Conservation (phyloP, 306 rosid genomes). For the Quercus variabilis region DNA sequence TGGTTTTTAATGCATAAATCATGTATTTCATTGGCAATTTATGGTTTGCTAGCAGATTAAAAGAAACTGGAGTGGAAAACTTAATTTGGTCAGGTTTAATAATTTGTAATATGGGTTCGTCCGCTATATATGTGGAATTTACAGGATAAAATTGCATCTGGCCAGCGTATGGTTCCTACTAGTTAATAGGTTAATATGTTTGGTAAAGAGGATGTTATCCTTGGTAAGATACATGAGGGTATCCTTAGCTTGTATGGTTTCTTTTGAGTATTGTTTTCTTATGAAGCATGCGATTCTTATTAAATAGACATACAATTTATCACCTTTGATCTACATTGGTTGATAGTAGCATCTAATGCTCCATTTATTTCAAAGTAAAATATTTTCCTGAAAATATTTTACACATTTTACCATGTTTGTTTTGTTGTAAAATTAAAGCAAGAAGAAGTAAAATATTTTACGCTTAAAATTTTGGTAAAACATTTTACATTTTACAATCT, state of each 20-base stretch:
- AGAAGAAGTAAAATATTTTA: too few species aligned
- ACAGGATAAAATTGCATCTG: neutral
- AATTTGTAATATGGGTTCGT: neutral
- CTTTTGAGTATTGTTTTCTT: neutral
- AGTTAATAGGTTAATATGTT: neutral
- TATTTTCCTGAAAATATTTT: too few species aligned
- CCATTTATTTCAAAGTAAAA: too few species aligned
- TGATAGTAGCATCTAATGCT: too few species aligned
- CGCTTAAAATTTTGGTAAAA: too few species aligned
- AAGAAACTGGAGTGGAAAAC: neutral
- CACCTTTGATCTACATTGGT: too few species aligned
- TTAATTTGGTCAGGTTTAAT: neutral
- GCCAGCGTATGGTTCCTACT: neutral
- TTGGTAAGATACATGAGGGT: neutral
- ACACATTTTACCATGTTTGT: too few species aligned
- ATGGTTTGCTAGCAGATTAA: too few species aligned
- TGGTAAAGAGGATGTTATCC: neutral
- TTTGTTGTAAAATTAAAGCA: too few species aligned
- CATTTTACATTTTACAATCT: too few species aligned
- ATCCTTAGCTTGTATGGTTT: neutral
- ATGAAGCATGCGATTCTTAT: neutral
- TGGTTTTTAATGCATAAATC: too few species aligned
- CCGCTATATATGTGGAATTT: neutral
- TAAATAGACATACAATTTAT: neutral
- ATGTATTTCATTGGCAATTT: too few species aligned